Evolutionary conservation across 306 rosid species (phyloP), one percentile per base, ranked within the genome.

Genomic region (Cucurbita moschata): DNA sequence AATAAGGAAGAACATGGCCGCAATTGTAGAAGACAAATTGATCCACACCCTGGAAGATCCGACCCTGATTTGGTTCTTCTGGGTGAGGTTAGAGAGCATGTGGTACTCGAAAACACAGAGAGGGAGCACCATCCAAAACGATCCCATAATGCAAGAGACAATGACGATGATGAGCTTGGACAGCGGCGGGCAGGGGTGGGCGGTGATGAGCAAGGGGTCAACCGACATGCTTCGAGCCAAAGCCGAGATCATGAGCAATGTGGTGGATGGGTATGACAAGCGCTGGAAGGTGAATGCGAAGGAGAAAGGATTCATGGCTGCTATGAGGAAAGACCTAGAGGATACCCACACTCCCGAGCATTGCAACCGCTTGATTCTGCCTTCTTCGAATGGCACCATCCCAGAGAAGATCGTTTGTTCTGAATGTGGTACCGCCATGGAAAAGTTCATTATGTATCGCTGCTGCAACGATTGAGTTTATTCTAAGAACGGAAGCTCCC

Each of bases 351-450:
- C 71, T 4, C 64, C 73, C 3, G 73, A 62, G 19, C 78, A 75
- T 21, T 75, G 78, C 14, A 75, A 75, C 50, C 51, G 78, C 3
- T n/a, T 75, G 8, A 63, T 75, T 1, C 10, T 75, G 72, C 78
- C 78, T 2, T 74, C 77, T 7, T 39, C 77, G 10, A 44, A 74
- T 2, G 86, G 86, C 2, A 91, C 84, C 58, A 84, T 91, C 47
- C 96, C 92, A 0, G 86, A 87, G 50, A 84, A 35, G 68, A 88
- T 95, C 70, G 86, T 82, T 10, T 95, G 99, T 44, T 82, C 96
- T 15, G 99, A 95, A 57, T 95, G 99, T 57, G 91, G 86, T 16
- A 88, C 84, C 5, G 85, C 75, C 12, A 95, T 95, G 99, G 99
- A 91, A 82, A 91, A 87, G 78, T 90, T 79, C 79, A 83, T 88